Evolutionary conservation across 257 asterid species (phyloP), one percentile per base, ranked within the genome.

Genomic region (Ajuga chamaepitys): DNA sequence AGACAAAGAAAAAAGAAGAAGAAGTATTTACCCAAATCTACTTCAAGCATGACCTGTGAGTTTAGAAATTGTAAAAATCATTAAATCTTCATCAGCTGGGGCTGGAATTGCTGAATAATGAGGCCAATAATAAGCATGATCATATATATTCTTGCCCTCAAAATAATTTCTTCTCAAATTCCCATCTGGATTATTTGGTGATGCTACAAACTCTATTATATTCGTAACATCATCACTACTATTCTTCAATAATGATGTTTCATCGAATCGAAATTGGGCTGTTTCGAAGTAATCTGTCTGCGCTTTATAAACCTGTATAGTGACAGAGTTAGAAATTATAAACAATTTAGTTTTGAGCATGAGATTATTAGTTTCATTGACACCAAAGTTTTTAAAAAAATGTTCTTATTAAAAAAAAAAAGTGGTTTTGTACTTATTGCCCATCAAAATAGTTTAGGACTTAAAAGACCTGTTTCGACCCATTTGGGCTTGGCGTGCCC

Each of bases 31-130:
- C 97, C 95, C 96, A 47, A 87, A 76, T 81, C 93, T 74, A 70
- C 83, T 85, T 72, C 96, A 93, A n/a, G 95, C 97, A 70, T 90
- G 96, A 37, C 95, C 96, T 5, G 96, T 83, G 47, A 90, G 82
- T 79, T 87, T 90, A 2, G 96, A 87, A n/a, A 85, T 51, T 0
- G 96, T 79, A 35, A 87, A 87, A 10, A 85, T 56, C 96, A 84
- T 81, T 63, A 90, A 32, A 78, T 85, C 97, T 73, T 78, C 88
- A 71, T 87, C 73, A 0, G 85, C 77, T 9, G 92, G 87, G 32
- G 81, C 56, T 48, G 90, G 86, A 68, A 87, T 84, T 47, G 93
- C 85, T 0, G 96, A 70, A 16, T 65, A 90, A 82, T 85, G 87
- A 12, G 97, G 91, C 91, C 97, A 90, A 75, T 82, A 90, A 63